Evolutionary conservation across 2,329 filamentous ascomycete species (phyloP).

Genomic region (Tympanopsis confertula): DNA sequence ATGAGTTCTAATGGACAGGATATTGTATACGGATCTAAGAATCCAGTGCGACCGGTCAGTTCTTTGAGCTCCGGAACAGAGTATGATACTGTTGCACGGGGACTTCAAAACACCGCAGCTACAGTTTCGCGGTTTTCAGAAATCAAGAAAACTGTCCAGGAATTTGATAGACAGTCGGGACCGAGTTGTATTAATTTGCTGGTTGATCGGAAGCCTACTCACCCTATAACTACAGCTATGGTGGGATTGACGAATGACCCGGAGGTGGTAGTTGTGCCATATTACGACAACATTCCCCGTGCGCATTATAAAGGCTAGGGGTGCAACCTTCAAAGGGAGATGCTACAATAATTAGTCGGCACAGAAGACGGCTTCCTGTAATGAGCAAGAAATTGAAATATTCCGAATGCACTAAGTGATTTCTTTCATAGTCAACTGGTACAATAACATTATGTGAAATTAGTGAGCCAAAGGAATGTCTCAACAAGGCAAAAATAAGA

Average conservation of each 20-base stretch:
- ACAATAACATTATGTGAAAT: too few species aligned
- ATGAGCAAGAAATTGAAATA: too few species aligned
- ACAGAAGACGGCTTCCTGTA: too few species aligned
- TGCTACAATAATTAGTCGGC: too few species aligned
- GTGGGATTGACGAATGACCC: conserved; percentile 26
- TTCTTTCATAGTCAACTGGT: too few species aligned
- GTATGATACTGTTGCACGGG: conserved; percentile 27
- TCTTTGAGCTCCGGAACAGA: conserved; percentile 16
- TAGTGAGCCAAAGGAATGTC: too few species aligned
- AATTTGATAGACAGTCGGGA: conserved; percentile 13
- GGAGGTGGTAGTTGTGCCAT: conserved; percentile 31
- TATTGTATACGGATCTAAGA: conserved; percentile 22
- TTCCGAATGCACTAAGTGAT: too few species aligned
- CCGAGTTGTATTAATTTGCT: conserved; percentile 26
- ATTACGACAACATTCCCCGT: conserved; percentile 30
- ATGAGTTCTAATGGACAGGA: conserved; percentile 31
- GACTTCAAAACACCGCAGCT: conserved; percentile 18
- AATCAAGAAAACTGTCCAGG: conserved; percentile 16
- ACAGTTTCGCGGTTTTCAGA: conserved; percentile 14
- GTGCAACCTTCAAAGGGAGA: too few species aligned
- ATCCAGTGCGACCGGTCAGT: conserved; percentile 16
- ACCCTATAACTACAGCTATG: conserved; percentile 22
- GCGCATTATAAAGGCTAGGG: conserved; percentile 1
- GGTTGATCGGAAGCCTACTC: conserved; percentile 21
- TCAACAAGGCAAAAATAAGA: too few species aligned